Conservation (phyloP, 176 grass and related monocot genomes). For the Echinochloa phyllopogon region DNA sequence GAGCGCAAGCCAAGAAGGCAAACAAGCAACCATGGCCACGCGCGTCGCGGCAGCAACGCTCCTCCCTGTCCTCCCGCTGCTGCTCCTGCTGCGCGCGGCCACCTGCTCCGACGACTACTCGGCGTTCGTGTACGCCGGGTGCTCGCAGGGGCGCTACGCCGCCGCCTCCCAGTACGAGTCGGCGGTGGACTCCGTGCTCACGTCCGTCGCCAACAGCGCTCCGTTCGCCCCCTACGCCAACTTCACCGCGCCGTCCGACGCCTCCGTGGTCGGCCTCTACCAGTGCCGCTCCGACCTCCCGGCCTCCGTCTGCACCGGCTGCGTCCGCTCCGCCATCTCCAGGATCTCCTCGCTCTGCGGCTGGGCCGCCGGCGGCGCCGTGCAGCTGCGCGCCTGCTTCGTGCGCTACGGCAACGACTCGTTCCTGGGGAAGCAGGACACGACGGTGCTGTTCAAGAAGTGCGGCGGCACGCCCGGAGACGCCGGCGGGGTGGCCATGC, state of each 20-base stretch:
- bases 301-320: constrained; percentile 54
- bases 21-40: constrained; percentile 41
- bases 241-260: constrained; percentile 40
- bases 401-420: constrained; percentile 85
- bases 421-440: constrained; percentile 84
- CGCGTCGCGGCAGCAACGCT: constrained; percentile 5
- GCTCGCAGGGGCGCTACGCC: constrained; percentile 71
- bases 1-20: not conserved
- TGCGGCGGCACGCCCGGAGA: constrained; percentile 64
- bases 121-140: constrained; percentile 82
- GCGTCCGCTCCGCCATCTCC: constrained; percentile 69
- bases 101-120: constrained; percentile 53
- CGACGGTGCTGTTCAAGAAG: constrained; percentile 74
- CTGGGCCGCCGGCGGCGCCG: constrained; percentile 63
- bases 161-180: constrained; percentile 56
- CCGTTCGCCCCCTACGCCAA: constrained; percentile 62
- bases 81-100: constrained; percentile 9
- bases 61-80: constrained; percentile 27
- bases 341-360: constrained; percentile 70
- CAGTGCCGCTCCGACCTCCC: constrained; percentile 93
- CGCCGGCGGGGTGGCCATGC: constrained; percentile 54
- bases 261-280: constrained; percentile 57
- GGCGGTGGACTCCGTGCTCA: constrained; percentile 75
- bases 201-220: constrained; percentile 65
- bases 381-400: constrained; percentile 85